Evolutionary conservation across 371 early-diverging fungal species (phyloP).

Genomic region (Rhizopus stolonifer): DNA sequence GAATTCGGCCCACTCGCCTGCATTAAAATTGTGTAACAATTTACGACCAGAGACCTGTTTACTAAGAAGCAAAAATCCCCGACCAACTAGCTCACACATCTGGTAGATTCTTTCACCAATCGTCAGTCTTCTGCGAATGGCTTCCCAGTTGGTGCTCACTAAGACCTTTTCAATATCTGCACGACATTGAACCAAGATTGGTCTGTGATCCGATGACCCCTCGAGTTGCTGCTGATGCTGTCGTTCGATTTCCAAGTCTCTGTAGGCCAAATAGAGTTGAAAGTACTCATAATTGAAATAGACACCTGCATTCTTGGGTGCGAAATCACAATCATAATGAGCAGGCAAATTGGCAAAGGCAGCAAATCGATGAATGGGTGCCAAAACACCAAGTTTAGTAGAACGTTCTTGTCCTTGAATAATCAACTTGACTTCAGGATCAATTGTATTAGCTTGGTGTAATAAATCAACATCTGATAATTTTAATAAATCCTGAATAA

Average conservation of each 20-base stretch:
- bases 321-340: slow-evolving; percentile 51
- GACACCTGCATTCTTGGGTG: slow-evolving; percentile 52
- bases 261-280: slow-evolving; percentile 45
- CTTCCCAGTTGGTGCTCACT: slow-evolving; percentile 54
- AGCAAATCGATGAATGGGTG: slow-evolving; percentile 45
- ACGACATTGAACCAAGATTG: slow-evolving; percentile 43
- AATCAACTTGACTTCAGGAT: slow-evolving; percentile 39
- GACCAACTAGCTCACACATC: slow-evolving; percentile 39
- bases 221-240: slow-evolving; percentile 28
- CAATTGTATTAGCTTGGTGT: slow-evolving; percentile 47
- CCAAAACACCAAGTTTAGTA: slow-evolving; percentile 32
- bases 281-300: slow-evolving; percentile 53
- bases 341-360: slow-evolving; percentile 50
- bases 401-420: slow-evolving; percentile 42
- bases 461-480: slow-evolving; percentile 43
- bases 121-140: slow-evolving; percentile 50
- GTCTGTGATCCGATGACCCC: slow-evolving; percentile 32
- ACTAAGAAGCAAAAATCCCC: slow-evolving; percentile 45
- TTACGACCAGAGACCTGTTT: slow-evolving; percentile 54
- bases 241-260: slow-evolving; percentile 40
- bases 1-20: slow-evolving; percentile 49
- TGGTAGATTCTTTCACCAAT: slow-evolving; percentile 53
- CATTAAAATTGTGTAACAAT: slow-evolving; percentile 50
- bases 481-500: slow-evolving; percentile 46
- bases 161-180: slow-evolving; percentile 49